Base-by-base conservation (phyloP, 768 basidiomycete species). In the Suillus subalutaceus region DNA sequence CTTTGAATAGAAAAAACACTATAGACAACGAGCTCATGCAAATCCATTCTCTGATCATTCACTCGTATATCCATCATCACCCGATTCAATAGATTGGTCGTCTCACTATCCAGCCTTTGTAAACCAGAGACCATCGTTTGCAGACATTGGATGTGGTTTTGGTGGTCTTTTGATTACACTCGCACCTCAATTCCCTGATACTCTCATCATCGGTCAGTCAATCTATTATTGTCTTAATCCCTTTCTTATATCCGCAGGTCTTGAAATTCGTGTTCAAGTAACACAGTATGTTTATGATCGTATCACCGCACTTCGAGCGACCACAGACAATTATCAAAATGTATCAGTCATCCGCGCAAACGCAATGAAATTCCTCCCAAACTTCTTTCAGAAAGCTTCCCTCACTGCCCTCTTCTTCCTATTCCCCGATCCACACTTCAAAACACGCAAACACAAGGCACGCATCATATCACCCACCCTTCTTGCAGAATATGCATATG, bases 361-460 rank as follows among this genome's bases (percentile, higher is more conserved):
- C 76, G 92, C 95, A 57, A 98, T 98, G 96, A 99, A 99, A 80
- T 98, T 99, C 78, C 84, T 98, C 64, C 93, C 96, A 7, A 99
- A 99, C 79, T 98, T 95, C 78, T 97, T 99, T 78, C 75, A 84
- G 30, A 96, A 96, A 75, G 90, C 90, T 65, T 97, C 97, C 68
- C 83, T 99, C 44, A 90, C 92, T 23, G 90, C 97, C 58, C 84
- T 99, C 60, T 99, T 99, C 81, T 99, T 99, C 83, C 86, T 99
- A 66, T 99, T 99, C 79, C 97, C 97, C 50, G 97, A 99, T 78
- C 97, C 97, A 0, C 97, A 99, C 77, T 99, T 99, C 86, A 99
- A 99, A 78, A 85, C 87, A 10, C 90, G 96, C 72, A 99, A 99
- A 78, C 97, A 99, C 84, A 99, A 99, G 81, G 97, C 97, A 2